Evolutionary conservation across 2,329 filamentous ascomycete genomes (phyloP).

Genomic region (Parastagonospora avenae): DNA sequence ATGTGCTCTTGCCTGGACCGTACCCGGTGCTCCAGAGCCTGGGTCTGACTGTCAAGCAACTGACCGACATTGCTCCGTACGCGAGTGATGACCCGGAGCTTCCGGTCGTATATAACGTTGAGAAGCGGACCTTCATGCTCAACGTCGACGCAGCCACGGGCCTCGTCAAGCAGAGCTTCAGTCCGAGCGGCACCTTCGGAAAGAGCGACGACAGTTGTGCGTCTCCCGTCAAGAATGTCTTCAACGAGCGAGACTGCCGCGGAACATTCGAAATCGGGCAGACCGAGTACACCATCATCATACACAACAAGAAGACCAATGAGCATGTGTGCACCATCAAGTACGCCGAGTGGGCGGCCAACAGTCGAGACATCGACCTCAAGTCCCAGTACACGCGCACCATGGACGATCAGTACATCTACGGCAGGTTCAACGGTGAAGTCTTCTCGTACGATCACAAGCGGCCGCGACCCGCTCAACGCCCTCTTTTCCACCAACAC

Average conservation of each 20-base stretch:
- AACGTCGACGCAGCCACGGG: slow-evolving; percentile 88
- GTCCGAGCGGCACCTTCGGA: slow-evolving; percentile 71
- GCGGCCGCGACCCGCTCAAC: slow-evolving; percentile 42
- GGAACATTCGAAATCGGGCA: slow-evolving; percentile 80
- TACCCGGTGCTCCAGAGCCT: slow-evolving; percentile 67
- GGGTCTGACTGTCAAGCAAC: slow-evolving; percentile 77
- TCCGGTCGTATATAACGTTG: slow-evolving; percentile 84
- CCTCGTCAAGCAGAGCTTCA: slow-evolving; percentile 81
- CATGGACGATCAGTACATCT: slow-evolving; percentile 87
- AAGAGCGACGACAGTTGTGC: slow-evolving; percentile 74
- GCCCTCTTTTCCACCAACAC: slow-evolving; percentile 57
- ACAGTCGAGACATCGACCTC: slow-evolving; percentile 87
- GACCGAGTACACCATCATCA: slow-evolving; percentile 87
- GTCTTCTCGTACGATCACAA: slow-evolving; percentile 80
- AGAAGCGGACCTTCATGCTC: slow-evolving; percentile 88
- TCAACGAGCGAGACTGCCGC: slow-evolving; percentile 71
- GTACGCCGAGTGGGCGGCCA: slow-evolving; percentile 94
- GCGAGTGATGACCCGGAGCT: slow-evolving; percentile 68
- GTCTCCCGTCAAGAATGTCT: slow-evolving; percentile 59
- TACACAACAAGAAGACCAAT: slow-evolving; percentile 75
- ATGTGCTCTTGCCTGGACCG: slow-evolving; percentile 77
- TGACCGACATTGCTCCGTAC: slow-evolving; percentile 84
- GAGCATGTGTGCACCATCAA: slow-evolving; percentile 84
- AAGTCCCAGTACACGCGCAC: slow-evolving; percentile 79
- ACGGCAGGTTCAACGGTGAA: slow-evolving; percentile 81